Evolutionary conservation across 352 stramenopile species (phyloP).

Genomic region (Phytophthora foliorum): DNA sequence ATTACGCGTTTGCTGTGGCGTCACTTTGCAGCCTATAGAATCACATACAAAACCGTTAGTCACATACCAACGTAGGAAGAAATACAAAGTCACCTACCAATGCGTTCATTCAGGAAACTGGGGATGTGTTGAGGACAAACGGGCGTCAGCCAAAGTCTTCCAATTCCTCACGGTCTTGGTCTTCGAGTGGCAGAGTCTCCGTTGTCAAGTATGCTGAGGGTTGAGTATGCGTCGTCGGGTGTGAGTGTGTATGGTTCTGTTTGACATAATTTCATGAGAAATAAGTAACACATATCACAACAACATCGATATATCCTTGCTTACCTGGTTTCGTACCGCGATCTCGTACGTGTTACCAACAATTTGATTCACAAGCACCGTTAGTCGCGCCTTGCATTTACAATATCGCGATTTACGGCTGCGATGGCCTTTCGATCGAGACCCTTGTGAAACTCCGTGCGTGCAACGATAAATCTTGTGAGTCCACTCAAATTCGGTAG

Average conservation of each 20-base stretch:
- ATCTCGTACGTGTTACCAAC: not conserved
- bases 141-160: slow-evolving; percentile 9
- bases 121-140: no score
- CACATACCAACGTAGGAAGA: not conserved
- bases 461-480: slow-evolving; percentile 17
- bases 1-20: slow-evolving; percentile 21
- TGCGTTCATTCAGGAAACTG: slow-evolving; percentile 16
- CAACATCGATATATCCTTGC: not conserved
- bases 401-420: slow-evolving; percentile 10
- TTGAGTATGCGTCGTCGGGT: no score
- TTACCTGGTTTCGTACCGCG: slow-evolving; percentile 11
- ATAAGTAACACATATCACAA: not conserved
- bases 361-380: not conserved
- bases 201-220: no score
- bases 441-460: no score
- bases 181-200: slow-evolving; percentile 11
- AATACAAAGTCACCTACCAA: slow-evolving; percentile 6
- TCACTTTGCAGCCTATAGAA: slow-evolving; percentile 5
- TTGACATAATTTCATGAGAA: no score
- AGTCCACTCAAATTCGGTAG: slow-evolving; percentile 4
- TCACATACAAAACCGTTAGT: not conserved
- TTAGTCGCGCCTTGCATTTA: slow-evolving; percentile 11
- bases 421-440: slow-evolving; percentile 13
- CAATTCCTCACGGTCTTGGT: slow-evolving; percentile 9
- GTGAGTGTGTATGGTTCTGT: no score